These are phyloP conservation scores for Venturia effusa DNA, from an alignment of 2,329 filamentous ascomycete species.

Conservation along the genomic window DNA sequence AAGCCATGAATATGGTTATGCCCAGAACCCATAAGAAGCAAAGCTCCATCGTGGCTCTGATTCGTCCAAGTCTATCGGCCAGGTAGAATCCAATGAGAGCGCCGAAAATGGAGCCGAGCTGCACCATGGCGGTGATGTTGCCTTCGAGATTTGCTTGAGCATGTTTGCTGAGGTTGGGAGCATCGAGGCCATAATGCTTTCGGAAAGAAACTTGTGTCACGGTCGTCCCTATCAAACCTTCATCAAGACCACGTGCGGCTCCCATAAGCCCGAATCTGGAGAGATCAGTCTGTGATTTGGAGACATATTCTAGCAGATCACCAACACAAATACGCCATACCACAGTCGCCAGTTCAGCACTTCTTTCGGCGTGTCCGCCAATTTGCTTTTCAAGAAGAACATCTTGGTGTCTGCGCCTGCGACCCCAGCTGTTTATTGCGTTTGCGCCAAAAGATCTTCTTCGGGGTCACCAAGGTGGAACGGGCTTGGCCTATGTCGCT, in stretches of 20 bases:
- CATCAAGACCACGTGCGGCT: conserved; percentile 67
- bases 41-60: conserved; percentile 32
- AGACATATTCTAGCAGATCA: no score
- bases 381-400: conserved; percentile 26
- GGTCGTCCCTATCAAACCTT: conserved; percentile 65
- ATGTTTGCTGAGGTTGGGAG: conserved; percentile 19
- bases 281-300: background rate
- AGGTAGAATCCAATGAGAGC: conserved; percentile 50
- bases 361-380: conserved; percentile 56
- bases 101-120: conserved; percentile 64
- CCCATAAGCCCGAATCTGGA: conserved; percentile 58
- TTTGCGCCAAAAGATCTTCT: background rate
- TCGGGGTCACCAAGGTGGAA: background rate
- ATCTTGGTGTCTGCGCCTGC: no score
- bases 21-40: conserved; percentile 31
- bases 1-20: conserved; percentile 30
- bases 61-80: conserved; percentile 32
- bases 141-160: conserved; percentile 29
- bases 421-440: no score
- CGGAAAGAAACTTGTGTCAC: conserved; percentile 29
- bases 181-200: conserved; percentile 26
- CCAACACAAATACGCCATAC: conserved; percentile 52
- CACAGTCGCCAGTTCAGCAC: conserved; percentile 69
- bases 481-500: background rate
- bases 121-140: conserved; percentile 74